Evolutionary conservation across 164 flowering plant genomes (phyloP).

Genomic region (Vitis vinifera): DNA sequence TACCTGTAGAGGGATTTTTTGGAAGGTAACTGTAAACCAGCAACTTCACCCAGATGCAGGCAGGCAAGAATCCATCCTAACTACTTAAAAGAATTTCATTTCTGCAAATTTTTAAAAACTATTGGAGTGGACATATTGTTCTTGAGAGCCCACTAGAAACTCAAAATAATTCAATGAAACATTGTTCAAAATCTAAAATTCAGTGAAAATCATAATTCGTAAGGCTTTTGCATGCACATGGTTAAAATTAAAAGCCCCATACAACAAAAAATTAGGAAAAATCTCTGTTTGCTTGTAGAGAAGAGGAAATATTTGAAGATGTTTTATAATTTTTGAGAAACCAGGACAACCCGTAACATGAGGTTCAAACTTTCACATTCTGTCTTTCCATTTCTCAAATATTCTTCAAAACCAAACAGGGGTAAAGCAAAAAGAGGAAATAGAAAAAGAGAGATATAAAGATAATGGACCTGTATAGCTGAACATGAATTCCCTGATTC

Average conservation of each 20-base stretch:
- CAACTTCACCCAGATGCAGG: not conserved
- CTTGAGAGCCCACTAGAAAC: too few species aligned
- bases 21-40: slow-evolving; percentile 11
- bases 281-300: not conserved
- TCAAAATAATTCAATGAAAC: too few species aligned
- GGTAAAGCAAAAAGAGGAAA: not conserved
- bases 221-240: not conserved
- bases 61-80: too few species aligned
- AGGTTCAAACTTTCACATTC: not conserved
- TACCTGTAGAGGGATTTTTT: not conserved
- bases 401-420: not conserved
- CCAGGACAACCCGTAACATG: not conserved
- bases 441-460: not conserved
- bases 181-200: not conserved
- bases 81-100: not conserved
- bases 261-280: not conserved
- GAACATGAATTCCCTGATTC: slow-evolving; percentile 15
- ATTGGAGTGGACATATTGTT: not conserved
- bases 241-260: not conserved
- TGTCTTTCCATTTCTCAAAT: not conserved
- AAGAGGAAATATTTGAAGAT: not conserved
- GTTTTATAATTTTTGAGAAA: not conserved
- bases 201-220: not conserved
- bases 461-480: slow-evolving; percentile 3
- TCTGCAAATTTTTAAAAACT: not conserved